Conservation (phyloP, 208 protist genomes). For the Plasmodiophora brassicae region DNA sequence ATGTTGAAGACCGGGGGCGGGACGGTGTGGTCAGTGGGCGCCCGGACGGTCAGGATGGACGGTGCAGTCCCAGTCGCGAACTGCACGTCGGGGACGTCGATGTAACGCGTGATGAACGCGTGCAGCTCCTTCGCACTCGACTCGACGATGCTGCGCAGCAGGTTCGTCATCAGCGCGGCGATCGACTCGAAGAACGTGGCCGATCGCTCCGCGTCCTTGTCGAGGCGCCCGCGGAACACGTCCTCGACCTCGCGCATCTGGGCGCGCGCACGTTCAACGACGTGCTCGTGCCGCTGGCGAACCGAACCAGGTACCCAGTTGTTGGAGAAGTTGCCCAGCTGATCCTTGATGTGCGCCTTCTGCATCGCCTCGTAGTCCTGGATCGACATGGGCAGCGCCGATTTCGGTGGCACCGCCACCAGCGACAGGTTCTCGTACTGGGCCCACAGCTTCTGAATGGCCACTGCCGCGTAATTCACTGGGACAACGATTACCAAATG, state of each 20-base stretch:
- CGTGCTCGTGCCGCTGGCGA: not conserved
- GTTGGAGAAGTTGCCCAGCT: not conserved
- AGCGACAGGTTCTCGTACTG: not conserved
- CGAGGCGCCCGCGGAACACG: not conserved
- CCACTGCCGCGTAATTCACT: not conserved
- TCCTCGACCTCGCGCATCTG: constrained; percentile 19
- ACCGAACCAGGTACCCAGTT: not conserved
- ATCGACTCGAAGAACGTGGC: not conserved
- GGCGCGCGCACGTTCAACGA: too few species aligned
- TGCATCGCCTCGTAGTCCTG: constrained; percentile 21
- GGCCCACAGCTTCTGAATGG: not conserved
- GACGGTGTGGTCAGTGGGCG: not conserved
- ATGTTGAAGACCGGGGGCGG: not conserved
- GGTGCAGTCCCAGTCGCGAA: not conserved
- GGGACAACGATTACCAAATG: not conserved
- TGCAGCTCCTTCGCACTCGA: not conserved
- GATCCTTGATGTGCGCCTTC: not conserved
- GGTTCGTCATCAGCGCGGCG: not conserved
- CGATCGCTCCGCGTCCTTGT: not conserved
- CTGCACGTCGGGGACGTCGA: not conserved
- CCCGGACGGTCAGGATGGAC: not conserved
- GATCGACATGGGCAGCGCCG: not conserved
- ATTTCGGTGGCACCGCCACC: not conserved
- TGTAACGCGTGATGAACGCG: not conserved
- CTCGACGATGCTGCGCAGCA: not conserved